A percentile compares a stretch with the other conserved stretches of the same genome.
phyloP scores from a whole-genome alignment of 805 yeast species.

The Dipodascus albidus region DNA sequence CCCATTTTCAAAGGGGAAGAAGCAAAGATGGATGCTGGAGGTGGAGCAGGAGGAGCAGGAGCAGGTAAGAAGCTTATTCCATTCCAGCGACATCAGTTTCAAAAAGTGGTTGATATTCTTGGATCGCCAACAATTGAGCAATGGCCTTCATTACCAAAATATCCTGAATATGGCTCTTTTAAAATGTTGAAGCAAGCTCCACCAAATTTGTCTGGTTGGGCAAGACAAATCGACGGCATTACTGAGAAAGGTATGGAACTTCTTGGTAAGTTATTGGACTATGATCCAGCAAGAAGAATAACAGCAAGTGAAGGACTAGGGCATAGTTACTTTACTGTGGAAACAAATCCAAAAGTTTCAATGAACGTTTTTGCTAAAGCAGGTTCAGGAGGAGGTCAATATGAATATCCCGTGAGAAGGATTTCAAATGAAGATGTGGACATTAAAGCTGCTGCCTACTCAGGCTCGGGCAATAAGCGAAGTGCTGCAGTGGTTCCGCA shows the following conservation, averaged over 20 bases:
- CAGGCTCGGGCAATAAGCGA: conserved; percentile 21
- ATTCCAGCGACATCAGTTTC: conserved; percentile 85
- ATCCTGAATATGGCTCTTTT: conserved; percentile 72
- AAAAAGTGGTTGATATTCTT: conserved; percentile 81
- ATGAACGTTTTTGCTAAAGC: conserved; percentile 75
- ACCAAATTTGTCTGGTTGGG: conserved; percentile 73
- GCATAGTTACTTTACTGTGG: conserved; percentile 68
- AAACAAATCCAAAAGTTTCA: conserved; percentile 42
- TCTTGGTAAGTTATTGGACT: conserved; percentile 53
- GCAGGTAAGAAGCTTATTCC: conserved; percentile 69
- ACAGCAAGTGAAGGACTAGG: conserved; percentile 68
- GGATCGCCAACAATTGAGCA: conserved; percentile 73
- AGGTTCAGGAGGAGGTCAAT: conserved; percentile 30
- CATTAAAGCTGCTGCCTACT: conserved; percentile 33
- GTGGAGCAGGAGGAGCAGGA: conserved; percentile 89
- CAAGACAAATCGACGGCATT: conserved; percentile 65
- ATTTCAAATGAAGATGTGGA: conserved; percentile 83
- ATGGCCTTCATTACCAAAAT: conserved; percentile 71
- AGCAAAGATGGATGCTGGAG: conserved; percentile 83
- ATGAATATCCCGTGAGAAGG: conserved; percentile 75
- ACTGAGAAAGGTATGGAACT: conserved; percentile 59
- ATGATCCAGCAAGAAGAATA: conserved; percentile 71
- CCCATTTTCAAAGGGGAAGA: conserved; percentile 98
- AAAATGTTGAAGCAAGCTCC: conserved; percentile 48
- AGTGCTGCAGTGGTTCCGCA: conserved; percentile 15